Base-by-base conservation (phyloP, 441 rosid species). In the Melianthus villosus region DNA sequence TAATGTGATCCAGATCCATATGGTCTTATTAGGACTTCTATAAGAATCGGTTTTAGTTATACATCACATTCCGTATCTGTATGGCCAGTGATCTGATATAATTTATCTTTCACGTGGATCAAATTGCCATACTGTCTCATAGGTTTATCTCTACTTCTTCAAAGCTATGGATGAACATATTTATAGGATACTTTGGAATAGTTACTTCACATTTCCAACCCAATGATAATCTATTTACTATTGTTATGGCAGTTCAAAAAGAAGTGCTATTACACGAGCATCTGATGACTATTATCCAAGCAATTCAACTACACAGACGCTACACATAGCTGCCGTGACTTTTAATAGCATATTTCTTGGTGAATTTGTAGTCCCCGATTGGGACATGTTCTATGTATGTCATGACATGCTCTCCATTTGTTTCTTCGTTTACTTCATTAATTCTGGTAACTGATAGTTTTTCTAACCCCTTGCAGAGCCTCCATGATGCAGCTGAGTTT, bases 341-440 rank as follows among this genome's bases (percentile, higher is more conserved):
- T 75, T 60, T 50, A 71, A 68, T 57, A 68, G 75, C 62, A 53
- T 68, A 46, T 69, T 71, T 50, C 73, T 71, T 12, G 78, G 82
- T 30, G 82, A 71, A 75, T 53, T 71, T 12, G 51, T 65, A 31
- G 76, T 68, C 54, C 78, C 78, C 9, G 78, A 75, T 20, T 71
- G 76, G 73, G 76, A 71, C 46, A 71, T 71, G 75, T 75, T 71
- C 60, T 71, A 68, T 43, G 75, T 68, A 59, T 32, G 68, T 14
- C 15, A 31, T 8, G 17, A 9, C 37, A 22, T 16, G 18, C 43
- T 34, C 22, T 4, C 22, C 14, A 14, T 25, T n/a, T n/a, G 15
- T 12, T 11, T 18, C 2, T 26, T 20, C 11, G 27, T 31, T 35
- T 7, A 23, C 22, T 7, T 29, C 16, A 0, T n/a, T 11, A 16